These are phyloP conservation scores for Fusarium luffae DNA, from an alignment of 2,329 filamentous ascomycete genomes.

Conservation along the genomic window DNA sequence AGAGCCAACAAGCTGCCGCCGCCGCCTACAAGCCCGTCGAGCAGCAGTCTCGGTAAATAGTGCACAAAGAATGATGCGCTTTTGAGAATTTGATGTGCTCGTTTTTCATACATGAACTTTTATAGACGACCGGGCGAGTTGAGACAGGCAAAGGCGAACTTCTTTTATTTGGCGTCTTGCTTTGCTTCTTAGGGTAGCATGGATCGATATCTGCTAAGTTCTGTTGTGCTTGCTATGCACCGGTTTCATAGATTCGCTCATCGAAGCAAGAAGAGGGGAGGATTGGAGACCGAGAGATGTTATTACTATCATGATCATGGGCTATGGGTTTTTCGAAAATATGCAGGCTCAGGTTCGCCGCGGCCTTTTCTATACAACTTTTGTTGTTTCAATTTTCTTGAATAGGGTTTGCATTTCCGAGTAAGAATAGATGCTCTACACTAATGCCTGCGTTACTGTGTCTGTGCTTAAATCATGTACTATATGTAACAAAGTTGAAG, in stretches of 20 bases:
- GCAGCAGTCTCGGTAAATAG: constrained; percentile 46
- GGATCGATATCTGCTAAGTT: constrained; percentile 20
- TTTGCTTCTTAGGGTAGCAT: constrained; percentile 20
- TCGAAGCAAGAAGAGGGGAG: constrained; percentile 17
- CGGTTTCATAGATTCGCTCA: constrained; percentile 15
- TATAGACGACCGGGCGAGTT: constrained; percentile 40
- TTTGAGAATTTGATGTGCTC: constrained; percentile 24
- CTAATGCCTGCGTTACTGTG: constrained; percentile 5
- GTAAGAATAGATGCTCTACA: constrained; percentile 36
- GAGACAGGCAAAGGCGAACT: constrained; percentile 26
- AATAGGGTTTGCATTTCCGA: constrained; percentile 42
- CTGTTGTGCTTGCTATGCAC: constrained; percentile 34
- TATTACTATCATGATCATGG: constrained; percentile 45
- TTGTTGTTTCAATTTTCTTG: constrained; percentile 38
- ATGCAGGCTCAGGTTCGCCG: constrained; percentile 27
- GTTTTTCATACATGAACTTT: constrained; percentile 45
- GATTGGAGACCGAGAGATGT: constrained; percentile 31
- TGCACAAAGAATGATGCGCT: neutral
- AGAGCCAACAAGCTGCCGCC: constrained; percentile 47
- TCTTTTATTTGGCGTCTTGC: constrained; percentile 34
- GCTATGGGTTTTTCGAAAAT: constrained; percentile 42
- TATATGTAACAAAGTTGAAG: neutral
- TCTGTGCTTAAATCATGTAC: neutral
- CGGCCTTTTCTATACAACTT: constrained; percentile 37
- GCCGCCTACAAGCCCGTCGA: constrained; percentile 51